Conservation (phyloP, 768 basidiomycete genomes). For the Trametes elegans region DNA sequence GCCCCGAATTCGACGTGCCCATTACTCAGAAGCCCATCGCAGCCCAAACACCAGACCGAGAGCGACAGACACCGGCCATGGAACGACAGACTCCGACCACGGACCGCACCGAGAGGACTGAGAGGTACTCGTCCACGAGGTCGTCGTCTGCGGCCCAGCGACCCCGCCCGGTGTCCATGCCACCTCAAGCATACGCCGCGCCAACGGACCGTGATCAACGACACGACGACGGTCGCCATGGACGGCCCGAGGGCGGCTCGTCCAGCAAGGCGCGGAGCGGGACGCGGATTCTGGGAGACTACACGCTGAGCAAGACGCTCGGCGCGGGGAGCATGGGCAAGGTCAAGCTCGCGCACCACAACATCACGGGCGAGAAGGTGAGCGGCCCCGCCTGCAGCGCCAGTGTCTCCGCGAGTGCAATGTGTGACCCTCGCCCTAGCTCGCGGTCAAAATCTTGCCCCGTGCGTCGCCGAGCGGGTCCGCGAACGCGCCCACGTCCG, state of each 20-base stretch:
- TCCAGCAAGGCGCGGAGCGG: constrained; percentile 31
- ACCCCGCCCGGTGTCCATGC: constrained; percentile 73
- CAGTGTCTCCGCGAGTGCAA: neutral
- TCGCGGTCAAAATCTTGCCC: constrained; percentile 98
- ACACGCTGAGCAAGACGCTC: constrained; percentile 93
- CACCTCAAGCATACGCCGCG: constrained; percentile 51
- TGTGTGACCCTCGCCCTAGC: constrained; percentile 42
- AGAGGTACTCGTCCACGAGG: constrained; percentile 27
- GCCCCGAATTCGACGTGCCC: constrained; percentile 67
- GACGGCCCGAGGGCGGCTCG: constrained; percentile 23
- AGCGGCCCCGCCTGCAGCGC: constrained; percentile 1
- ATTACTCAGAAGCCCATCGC: constrained; percentile 38
- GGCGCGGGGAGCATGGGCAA: constrained; percentile 99
- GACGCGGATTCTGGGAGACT: constrained; percentile 81
- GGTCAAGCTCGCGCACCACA: constrained; percentile 93
- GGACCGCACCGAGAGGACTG: constrained; percentile 26
- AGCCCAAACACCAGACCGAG: constrained; percentile 14
- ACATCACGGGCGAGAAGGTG: constrained; percentile 89
- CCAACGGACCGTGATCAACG: constrained; percentile 29
- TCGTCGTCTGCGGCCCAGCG: constrained; percentile 30
- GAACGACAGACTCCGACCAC: constrained; percentile 30
- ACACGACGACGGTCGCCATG: constrained; percentile 17
- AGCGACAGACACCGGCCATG: constrained; percentile 30
- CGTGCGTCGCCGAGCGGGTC: constrained; percentile 65
- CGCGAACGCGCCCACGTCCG: constrained; percentile 47